Evolutionary conservation across 768 basidiomycete species (phyloP).

Genomic region (Naganishia onofrii): DNA sequence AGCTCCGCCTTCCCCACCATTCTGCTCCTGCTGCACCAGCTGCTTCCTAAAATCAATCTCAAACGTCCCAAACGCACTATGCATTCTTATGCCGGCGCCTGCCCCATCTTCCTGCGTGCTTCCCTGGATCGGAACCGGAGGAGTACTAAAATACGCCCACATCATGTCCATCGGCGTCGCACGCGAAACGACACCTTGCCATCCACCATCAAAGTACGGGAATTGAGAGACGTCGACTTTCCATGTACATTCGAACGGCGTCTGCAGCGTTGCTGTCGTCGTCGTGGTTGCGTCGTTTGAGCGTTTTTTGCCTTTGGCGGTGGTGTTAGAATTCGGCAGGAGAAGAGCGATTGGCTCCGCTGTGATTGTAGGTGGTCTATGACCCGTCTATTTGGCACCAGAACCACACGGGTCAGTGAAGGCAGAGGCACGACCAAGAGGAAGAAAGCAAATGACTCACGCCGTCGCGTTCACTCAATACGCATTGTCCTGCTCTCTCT

Average conservation of each 20-base stretch:
- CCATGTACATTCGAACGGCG: background rate
- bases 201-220: background rate
- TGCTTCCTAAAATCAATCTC: background rate
- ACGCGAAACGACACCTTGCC: too few species aligned
- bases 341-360: background rate
- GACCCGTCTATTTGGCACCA: background rate
- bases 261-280: too few species aligned
- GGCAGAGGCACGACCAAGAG: too few species aligned
- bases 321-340: background rate
- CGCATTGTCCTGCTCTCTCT: background rate
- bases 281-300: too few species aligned
- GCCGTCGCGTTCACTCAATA: constrained; percentile 20
- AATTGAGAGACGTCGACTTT: background rate
- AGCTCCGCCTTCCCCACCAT: background rate
- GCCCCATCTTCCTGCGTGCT: background rate
- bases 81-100: background rate
- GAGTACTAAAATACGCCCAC: background rate
- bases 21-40: background rate
- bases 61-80: constrained; percentile 2
- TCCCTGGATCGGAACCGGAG: background rate
- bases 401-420: too few species aligned
- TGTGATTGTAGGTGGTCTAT: background rate
- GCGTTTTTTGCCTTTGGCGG: background rate
- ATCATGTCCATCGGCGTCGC: constrained; percentile 4
- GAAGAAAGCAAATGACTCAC: constrained; percentile 8